Evolutionary conservation across 139 green algal genomes (phyloP).

Genomic region (Ettlia oleoabundans): DNA sequence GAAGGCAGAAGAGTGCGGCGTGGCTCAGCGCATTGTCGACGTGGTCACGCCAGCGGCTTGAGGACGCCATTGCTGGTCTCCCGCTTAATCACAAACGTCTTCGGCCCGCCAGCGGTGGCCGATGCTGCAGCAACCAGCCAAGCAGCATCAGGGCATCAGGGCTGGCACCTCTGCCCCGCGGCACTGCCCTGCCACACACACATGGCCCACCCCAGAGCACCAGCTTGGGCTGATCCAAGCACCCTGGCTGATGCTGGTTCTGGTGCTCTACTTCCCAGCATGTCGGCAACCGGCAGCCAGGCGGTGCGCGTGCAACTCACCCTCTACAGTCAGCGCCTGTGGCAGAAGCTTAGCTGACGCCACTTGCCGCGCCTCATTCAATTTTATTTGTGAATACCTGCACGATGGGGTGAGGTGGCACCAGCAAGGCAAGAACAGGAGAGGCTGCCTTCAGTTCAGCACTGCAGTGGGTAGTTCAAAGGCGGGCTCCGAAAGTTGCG

Average conservation of each 20-base stretch:
- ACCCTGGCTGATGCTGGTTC: too few relatives aligned
- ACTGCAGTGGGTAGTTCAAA: too few relatives aligned
- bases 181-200: too few relatives aligned
- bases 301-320: background rate
- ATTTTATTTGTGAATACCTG: slow-evolving; percentile 53
- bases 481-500: too few relatives aligned
- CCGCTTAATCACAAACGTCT: background rate
- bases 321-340: background rate
- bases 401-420: too few relatives aligned
- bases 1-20: background rate
- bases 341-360: slow-evolving; percentile 27
- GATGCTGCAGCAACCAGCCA: background rate
- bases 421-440: background rate
- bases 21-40: background rate
- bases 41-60: background rate
- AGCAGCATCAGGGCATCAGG: background rate
- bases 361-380: slow-evolving; percentile 16
- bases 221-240: too few relatives aligned
- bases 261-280: too few relatives aligned
- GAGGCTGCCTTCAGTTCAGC: background rate
- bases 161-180: background rate
- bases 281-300: background rate
- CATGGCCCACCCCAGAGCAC: too few relatives aligned
- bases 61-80: background rate
- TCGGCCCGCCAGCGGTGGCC: background rate